A percentile compares a stretch with the other conserved stretches of the same genome.
These are phyloP conservation scores for Chenopodium berlandieri DNA, from an alignment of 148 eudicot species.

Conservation along the genomic window DNA sequence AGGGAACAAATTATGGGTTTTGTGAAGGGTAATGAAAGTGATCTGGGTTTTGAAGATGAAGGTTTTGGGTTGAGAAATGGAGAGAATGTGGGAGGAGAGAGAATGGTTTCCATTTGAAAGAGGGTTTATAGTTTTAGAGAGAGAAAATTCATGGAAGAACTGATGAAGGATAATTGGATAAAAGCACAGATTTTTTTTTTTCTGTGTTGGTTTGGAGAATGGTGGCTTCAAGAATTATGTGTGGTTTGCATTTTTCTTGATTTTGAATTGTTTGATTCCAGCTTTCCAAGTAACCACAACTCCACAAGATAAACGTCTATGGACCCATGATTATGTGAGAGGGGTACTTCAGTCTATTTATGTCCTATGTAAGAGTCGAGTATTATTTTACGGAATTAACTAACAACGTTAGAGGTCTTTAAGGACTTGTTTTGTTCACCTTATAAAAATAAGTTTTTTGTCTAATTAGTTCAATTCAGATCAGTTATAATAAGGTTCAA, in stretches of 20 bases:
- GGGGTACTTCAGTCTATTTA: not conserved
- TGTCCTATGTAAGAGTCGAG: no score
- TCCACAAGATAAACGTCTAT: slow-evolving; percentile 12
- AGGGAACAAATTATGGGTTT: slow-evolving; percentile 57
- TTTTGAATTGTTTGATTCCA: slow-evolving; percentile 18
- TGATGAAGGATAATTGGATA: not conserved
- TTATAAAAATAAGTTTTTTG: no score
- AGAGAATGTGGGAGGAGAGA: slow-evolving; percentile 60
- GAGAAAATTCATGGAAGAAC: slow-evolving; percentile 24
- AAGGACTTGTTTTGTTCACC: no score
- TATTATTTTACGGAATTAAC: no score
- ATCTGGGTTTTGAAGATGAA: slow-evolving; percentile 36
- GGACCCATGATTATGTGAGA: slow-evolving; percentile 17
- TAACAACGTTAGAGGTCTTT: no score
- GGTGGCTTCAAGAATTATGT: slow-evolving; percentile 29
- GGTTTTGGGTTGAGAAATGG: slow-evolving; percentile 50
- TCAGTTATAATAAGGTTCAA: no score
- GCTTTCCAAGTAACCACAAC: not conserved
- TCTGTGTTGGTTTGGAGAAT: slow-evolving; percentile 1
- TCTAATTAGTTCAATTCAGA: no score
- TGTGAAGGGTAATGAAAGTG: slow-evolving; percentile 25
- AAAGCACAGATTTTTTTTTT: slow-evolving; percentile 7
- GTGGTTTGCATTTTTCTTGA: slow-evolving; percentile 50
- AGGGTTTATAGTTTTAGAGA: slow-evolving; percentile 23
- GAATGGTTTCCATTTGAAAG: slow-evolving; percentile 76